Evolutionary conservation across 2,329 filamentous ascomycete species (phyloP).

Genomic region (Cadophora malorum): DNA sequence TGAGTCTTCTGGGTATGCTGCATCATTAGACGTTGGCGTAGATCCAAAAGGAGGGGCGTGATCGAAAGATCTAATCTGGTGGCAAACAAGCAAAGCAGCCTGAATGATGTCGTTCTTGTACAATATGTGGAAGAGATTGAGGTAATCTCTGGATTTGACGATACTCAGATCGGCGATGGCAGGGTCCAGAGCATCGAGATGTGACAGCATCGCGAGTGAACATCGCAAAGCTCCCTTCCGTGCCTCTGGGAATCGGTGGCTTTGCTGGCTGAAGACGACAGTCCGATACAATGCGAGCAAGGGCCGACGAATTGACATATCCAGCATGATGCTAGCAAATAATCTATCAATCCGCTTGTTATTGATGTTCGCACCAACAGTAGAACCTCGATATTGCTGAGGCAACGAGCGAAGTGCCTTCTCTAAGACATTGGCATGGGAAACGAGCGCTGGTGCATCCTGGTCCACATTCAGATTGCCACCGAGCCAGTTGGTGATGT

Average conservation of each 20-base stretch:
- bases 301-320: constrained; percentile 31
- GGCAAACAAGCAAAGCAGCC: constrained; percentile 33
- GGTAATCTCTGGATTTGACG: constrained; percentile 34
- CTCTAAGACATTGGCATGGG: constrained; percentile 27
- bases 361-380: constrained; percentile 12
- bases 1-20: not conserved
- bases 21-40: not conserved
- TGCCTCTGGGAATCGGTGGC: constrained; percentile 30
- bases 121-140: constrained; percentile 36
- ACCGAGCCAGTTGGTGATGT: constrained; percentile 30
- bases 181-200: constrained; percentile 37
- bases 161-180: constrained; percentile 32
- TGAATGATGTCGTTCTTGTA: constrained; percentile 34
- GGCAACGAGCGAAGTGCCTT: constrained; percentile 25
- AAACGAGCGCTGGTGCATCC: constrained; percentile 28
- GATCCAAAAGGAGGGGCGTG: not conserved
- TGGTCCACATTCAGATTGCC: constrained; percentile 29
- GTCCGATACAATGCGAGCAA: constrained; percentile 32
- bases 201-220: constrained; percentile 33
- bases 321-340: constrained; percentile 33
- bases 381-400: constrained; percentile 14
- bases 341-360: constrained; percentile 29
- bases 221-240: constrained; percentile 30
- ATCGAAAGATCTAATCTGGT: constrained; percentile 34
- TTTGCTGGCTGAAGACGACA: constrained; percentile 25